Evolutionary conservation across 768 basidiomycete genomes (phyloP), one percentile per base, ranked within the genome.

Genomic region (Tulasnella sp.): DNA sequence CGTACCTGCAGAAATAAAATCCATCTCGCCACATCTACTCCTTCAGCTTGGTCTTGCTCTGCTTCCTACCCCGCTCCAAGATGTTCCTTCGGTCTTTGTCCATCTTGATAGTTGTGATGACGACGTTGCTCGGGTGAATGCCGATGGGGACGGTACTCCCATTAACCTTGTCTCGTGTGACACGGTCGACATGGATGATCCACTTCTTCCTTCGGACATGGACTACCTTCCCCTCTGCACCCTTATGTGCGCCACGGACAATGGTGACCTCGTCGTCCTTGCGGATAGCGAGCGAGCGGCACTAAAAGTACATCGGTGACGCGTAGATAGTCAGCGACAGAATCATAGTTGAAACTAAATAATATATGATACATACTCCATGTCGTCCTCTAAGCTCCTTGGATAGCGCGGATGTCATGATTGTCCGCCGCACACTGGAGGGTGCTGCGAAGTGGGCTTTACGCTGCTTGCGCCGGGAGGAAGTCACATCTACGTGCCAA

Each of bases 231-330:
- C 95, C 95, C 80, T 99, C 95, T 70, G 93, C 83, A 53, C 96
- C 95, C 80, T 96, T 96, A 83, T 96, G 93, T 74, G 95, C 94
- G 59, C 95, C 95, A 65, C 95, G 82, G 62, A 97, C 89, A 68
- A 99, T 92, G 70, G 86, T 79, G 65, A 98, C 95, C 76, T 98
- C 95, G 73, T 99, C 95, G 68, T 97, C 95, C 74, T 97, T 97
- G 70, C 96, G 88, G 69, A 98, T 83, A 58, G 96, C 92, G 62
- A 97, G 76, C 61, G 94, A 90, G 66, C 93, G 93, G 66, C 83
- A 76, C 92, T 95, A 65, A 66, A 52, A 55, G 1, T 9, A 30
- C 27, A 38, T 30, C 65, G 42, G 63, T 51, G 51, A 58, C 29
- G 59, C 11, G 17, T 21, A 55, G 30, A 19, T 2, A 2, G 27